Conservation (phyloP, 352 stramenopile genomes). For the Aphanomyces astaci region DNA sequence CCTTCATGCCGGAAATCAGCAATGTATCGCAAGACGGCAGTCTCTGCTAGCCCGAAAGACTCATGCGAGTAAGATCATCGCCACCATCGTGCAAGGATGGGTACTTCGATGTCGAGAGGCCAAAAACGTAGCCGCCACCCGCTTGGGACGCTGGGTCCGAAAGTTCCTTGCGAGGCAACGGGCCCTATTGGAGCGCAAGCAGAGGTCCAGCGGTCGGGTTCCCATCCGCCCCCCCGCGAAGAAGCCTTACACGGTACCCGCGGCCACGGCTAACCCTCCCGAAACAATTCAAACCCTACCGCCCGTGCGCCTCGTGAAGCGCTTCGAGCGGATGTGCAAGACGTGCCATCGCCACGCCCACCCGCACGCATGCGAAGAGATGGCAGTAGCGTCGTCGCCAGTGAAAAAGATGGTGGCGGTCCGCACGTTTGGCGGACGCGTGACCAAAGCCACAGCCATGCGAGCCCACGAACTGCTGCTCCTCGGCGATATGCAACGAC, state of each 20-base stretch:
- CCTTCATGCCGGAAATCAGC: neutral
- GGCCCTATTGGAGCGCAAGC: neutral
- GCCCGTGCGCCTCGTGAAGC: conserved; percentile 8
- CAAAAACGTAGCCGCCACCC: neutral
- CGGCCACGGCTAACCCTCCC: neutral
- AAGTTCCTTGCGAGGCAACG: neutral
- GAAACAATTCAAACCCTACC: neutral
- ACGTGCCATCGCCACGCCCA: neutral
- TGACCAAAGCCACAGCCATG: neutral
- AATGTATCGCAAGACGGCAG: too few species aligned
- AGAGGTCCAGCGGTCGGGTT: neutral
- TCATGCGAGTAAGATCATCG: neutral
- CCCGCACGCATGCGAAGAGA: neutral
- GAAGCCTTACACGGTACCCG: neutral
- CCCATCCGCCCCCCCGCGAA: conserved; percentile 1
- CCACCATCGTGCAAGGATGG: neutral
- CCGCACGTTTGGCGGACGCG: neutral
- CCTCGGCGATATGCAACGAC: neutral
- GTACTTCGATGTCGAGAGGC: neutral
- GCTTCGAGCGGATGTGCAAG: conserved; percentile 2
- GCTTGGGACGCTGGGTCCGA: neutral
- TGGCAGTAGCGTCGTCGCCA: neutral
- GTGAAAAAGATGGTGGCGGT: conserved; percentile 4
- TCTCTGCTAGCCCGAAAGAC: neutral
- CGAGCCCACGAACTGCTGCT: neutral